Evolutionary conservation across 345 rosid species (phyloP).

Genomic region (Arabidopsis thaliana): DNA sequence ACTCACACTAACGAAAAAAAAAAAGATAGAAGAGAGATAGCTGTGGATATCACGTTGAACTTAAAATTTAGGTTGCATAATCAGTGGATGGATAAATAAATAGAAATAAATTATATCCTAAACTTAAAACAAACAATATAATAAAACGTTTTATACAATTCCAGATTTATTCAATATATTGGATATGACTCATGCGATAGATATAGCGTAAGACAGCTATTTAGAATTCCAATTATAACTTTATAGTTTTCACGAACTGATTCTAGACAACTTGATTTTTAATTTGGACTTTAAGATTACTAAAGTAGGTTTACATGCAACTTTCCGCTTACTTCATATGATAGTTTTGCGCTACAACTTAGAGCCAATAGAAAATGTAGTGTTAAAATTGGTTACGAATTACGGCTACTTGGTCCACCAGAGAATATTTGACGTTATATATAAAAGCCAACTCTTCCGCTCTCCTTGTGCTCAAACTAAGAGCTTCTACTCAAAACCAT

Average conservation of each 20-base stretch:
- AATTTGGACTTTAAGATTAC: background rate
- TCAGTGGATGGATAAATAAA: background rate
- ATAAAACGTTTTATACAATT: background rate
- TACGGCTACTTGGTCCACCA: slow-evolving; percentile 7
- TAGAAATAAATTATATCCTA: background rate
- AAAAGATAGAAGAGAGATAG: too few relatives aligned
- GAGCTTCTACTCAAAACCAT: slow-evolving; percentile 4
- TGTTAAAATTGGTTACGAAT: background rate
- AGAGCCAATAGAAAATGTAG: background rate
- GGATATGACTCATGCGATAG: background rate
- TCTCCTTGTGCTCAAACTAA: slow-evolving; percentile 18
- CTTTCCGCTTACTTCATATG: background rate
- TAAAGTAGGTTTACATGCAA: background rate
- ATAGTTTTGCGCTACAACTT: background rate
- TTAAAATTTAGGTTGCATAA: background rate
- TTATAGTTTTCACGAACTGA: background rate
- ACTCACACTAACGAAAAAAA: background rate
- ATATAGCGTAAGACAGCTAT: background rate
- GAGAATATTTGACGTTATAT: slow-evolving; percentile 29
- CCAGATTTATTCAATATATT: background rate
- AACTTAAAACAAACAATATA: background rate
- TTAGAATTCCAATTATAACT: background rate
- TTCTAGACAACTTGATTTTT: background rate
- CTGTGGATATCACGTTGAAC: background rate
- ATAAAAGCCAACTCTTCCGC: slow-evolving; percentile 25